Conservation (phyloP, 768 basidiomycete species). For the Trametes cingulata region DNA sequence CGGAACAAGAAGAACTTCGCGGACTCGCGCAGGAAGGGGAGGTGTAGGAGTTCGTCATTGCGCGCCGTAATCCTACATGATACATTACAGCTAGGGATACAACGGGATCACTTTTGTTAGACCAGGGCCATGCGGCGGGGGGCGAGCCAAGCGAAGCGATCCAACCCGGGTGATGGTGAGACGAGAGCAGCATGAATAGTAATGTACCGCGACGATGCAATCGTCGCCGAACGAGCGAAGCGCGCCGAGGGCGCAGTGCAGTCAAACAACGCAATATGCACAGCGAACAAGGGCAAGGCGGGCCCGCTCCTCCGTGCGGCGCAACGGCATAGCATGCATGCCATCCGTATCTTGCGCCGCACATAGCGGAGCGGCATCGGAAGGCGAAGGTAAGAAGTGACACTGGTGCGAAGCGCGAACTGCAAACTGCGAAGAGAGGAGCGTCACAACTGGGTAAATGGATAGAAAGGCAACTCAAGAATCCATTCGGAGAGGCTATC, state of each 20-base stretch:
- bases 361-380: too few relatives aligned
- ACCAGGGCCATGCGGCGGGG: neutral
- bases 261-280: slow-evolving; percentile 1
- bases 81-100: slow-evolving; percentile 24
- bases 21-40: neutral
- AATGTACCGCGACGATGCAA: slow-evolving; percentile 16
- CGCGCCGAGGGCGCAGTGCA: slow-evolving; percentile 11
- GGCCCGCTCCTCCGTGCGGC: neutral
- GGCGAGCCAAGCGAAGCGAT: neutral
- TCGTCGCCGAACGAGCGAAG: slow-evolving; percentile 19
- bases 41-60: slow-evolving; percentile 7
- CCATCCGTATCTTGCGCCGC: too few relatives aligned
- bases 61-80: slow-evolving; percentile 12
- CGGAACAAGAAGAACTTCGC: too few relatives aligned
- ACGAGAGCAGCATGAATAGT: neutral
- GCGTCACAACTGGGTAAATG: neutral
- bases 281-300: slow-evolving; percentile 1
- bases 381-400: too few relatives aligned
- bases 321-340: too few relatives aligned
- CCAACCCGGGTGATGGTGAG: neutral
- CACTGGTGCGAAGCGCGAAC: too few relatives aligned
- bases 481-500: neutral
- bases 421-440: too few relatives aligned
- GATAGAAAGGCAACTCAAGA: neutral
- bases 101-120: slow-evolving; percentile 12